These are phyloP conservation scores for Microdochium bolleyi DNA, from an alignment of 2,329 filamentous ascomycete genomes.

Conservation along the genomic window DNA sequence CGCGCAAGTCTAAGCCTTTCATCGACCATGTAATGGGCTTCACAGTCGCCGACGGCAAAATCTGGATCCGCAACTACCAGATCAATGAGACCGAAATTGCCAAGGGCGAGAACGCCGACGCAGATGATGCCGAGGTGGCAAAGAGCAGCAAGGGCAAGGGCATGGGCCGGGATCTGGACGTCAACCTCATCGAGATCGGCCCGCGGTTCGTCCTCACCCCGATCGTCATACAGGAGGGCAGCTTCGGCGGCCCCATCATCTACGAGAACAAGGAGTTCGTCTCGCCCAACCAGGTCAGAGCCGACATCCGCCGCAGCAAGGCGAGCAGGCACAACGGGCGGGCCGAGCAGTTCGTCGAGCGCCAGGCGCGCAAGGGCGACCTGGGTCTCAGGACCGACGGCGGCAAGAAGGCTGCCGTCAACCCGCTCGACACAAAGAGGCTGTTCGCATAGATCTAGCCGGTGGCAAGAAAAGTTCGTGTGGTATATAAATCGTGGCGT, in stretches of 20 bases:
- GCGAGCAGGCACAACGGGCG: conserved; percentile 71
- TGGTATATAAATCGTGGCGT: background rate
- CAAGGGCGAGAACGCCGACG: conserved; percentile 27
- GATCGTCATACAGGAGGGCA: conserved; percentile 90
- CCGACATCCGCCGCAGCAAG: conserved; percentile 70
- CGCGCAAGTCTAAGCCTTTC: conserved; percentile 89
- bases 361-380: conserved; percentile 64
- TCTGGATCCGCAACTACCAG: conserved; percentile 95
- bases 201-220: conserved; percentile 89
- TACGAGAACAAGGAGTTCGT: conserved; percentile 98
- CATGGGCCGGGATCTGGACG: conserved; percentile 56
- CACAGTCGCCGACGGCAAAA: conserved; percentile 82
- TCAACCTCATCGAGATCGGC: conserved; percentile 86
- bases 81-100: conserved; percentile 73
- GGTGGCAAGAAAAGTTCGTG: background rate
- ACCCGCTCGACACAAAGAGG: conserved; percentile 68
- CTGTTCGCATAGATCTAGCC: conserved; percentile 56
- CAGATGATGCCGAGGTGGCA: conserved; percentile 30
- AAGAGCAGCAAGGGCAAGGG: conserved; percentile 16
- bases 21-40: conserved; percentile 93
- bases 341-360: conserved; percentile 65
- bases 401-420: conserved; percentile 51
- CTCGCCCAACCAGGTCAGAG: conserved; percentile 86
- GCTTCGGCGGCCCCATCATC: conserved; percentile 91
- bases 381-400: conserved; percentile 66